Percentiles rank a stretch among this genome's conserved stretches.
phyloP scores from a whole-genome alignment of 2,329 filamentous ascomycete species.

The Cryphonectria nitschkei region DNA sequence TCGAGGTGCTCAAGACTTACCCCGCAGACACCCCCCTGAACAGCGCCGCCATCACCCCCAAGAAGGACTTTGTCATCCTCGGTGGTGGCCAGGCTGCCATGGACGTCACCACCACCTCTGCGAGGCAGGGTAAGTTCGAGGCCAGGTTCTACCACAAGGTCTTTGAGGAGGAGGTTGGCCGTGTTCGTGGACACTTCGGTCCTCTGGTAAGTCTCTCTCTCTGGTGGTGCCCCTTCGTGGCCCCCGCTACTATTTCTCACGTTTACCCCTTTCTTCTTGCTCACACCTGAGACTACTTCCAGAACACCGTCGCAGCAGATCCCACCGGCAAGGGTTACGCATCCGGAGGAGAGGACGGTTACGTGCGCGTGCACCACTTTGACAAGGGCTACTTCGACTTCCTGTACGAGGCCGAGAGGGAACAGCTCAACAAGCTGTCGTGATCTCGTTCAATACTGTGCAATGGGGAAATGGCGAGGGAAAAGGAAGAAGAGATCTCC shows the following conservation, averaged over 20 bases:
- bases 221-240: too few species aligned
- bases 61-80: conserved; percentile 97
- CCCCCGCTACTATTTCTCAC: too few species aligned
- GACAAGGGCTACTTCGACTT: conserved; percentile 99
- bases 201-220: conserved; percentile 60
- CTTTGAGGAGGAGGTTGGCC: conserved; percentile 97
- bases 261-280: not conserved
- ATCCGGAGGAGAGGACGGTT: conserved; percentile 95
- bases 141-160: conserved; percentile 99
- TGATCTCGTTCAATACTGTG: conserved; percentile 14
- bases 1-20: conserved; percentile 93
- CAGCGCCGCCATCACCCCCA: conserved; percentile 88
- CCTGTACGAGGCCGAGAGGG: conserved; percentile 96
- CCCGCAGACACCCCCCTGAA: conserved; percentile 92
- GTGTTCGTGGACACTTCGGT: conserved; percentile 96
- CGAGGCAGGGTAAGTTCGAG: conserved; percentile 98
- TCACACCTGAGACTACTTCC: conserved; percentile 1
- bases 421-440: conserved; percentile 58
- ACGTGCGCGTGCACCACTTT: conserved; percentile 97
- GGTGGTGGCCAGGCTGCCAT: conserved; percentile 98
- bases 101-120: conserved; percentile 94
- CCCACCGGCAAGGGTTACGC: conserved; percentile 92
- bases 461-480: not conserved
- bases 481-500: conserved; percentile 13
- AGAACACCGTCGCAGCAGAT: conserved; percentile 92